Evolutionary conservation across 352 stramenopile species (phyloP).

Genomic region (Pythium coloratum): DNA sequence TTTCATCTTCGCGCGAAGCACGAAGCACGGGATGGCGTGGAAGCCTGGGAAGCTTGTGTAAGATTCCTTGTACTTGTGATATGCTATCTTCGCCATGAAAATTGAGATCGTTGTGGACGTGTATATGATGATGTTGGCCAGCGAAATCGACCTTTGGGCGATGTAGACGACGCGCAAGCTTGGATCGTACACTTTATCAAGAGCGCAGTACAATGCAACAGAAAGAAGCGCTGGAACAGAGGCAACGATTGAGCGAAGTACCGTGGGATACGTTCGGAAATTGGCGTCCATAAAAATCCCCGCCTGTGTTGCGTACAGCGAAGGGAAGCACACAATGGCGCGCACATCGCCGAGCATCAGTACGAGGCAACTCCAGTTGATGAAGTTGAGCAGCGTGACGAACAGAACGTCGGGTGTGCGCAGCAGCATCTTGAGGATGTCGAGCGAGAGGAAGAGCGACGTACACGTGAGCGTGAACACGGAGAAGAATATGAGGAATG

Average conservation of each 20-base stretch:
- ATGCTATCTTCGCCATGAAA: slow-evolving; percentile 31
- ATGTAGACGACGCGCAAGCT: slow-evolving; percentile 6
- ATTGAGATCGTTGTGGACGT: slow-evolving; percentile 28
- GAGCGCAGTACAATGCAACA: slow-evolving; percentile 27
- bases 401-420: slow-evolving; percentile 36
- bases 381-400: slow-evolving; percentile 29
- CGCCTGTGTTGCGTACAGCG: slow-evolving; percentile 27
- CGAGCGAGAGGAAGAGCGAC: slow-evolving; percentile 29
- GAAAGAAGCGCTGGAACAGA: slow-evolving; percentile 29
- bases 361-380: slow-evolving; percentile 31
- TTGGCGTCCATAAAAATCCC: slow-evolving; percentile 36
- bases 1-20: slow-evolving; percentile 26
- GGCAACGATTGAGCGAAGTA: slow-evolving; percentile 27
- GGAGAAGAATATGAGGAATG: background rate
- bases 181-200: slow-evolving; percentile 23
- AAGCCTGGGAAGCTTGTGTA: slow-evolving; percentile 5
- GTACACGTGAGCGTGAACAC: slow-evolving; percentile 7
- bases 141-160: slow-evolving; percentile 12
- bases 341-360: slow-evolving; percentile 30
- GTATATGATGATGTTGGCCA: slow-evolving; percentile 30
- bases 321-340: slow-evolving; percentile 24
- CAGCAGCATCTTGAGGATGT: slow-evolving; percentile 24
- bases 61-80: slow-evolving; percentile 15
- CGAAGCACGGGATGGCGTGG: slow-evolving; percentile 29
- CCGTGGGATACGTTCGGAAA: slow-evolving; percentile 28